These are phyloP conservation scores for Solanum hybrid DNA, from an alignment of 305 asterid genomes.

Conservation along the genomic window DNA sequence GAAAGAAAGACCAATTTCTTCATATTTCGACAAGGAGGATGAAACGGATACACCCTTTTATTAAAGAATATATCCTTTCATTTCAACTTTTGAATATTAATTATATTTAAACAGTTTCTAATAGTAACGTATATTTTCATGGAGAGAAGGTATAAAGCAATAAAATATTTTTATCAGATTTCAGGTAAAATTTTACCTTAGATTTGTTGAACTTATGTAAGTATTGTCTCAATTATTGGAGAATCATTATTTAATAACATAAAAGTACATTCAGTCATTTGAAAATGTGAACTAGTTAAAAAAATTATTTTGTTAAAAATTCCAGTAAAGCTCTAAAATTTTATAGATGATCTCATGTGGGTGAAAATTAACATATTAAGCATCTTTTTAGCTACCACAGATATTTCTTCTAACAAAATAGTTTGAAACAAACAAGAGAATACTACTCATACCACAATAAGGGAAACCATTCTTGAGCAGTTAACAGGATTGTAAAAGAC, in stretches of 20 bases:
- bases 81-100: too few species aligned
- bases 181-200: too few species aligned
- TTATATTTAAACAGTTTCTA: too few species aligned
- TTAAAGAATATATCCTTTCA: too few species aligned
- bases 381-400: not conserved
- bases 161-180: too few species aligned
- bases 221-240: not conserved
- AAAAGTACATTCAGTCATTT: not conserved
- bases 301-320: not conserved
- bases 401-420: not conserved
- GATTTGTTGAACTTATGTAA: too few species aligned
- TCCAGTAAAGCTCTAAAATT: not conserved
- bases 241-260: not conserved
- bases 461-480: not conserved
- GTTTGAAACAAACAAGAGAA: not conserved
- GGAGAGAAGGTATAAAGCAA: too few species aligned
- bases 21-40: too few species aligned
- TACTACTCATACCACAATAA: not conserved
- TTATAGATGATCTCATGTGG: not conserved
- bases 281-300: not conserved
- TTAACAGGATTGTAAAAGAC: not conserved
- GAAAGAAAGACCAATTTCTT: too few species aligned
- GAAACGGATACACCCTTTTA: too few species aligned
- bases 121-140: too few species aligned
- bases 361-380: not conserved